Evolutionary conservation across 1,284 basidiomycete species (phyloP), one percentile per base, ranked within the genome.

Genomic region (Rhodotorula sp.): DNA sequence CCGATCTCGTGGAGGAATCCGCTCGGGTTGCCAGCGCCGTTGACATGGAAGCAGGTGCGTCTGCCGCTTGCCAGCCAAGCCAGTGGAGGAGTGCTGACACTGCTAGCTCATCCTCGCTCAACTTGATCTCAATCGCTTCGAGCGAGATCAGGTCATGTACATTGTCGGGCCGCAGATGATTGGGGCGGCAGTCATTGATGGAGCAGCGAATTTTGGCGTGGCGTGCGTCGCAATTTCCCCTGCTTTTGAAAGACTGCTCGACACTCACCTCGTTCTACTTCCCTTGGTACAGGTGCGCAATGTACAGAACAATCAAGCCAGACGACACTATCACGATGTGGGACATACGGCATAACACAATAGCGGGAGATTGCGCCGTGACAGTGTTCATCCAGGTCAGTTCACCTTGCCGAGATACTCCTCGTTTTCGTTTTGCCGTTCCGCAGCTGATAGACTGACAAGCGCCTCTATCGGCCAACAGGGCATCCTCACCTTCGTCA

Each of bases 401-500:
- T 18, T 22, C 24, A 24, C 26, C 37, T 22, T 34, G 34, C 6
- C 34, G 34, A 34, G 34, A 34, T 34, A 5, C 34, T 34, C 5
- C 34, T 34, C 34, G 6, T 34, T 34, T 10, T 34, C n/a, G n/a
- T 34, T 34, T 10, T 34, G 34, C 34, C 34, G 10, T 10, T 34
- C 10, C 34, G 34, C 34, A 34, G 34, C 10, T 4, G 2, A 15
- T 22, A 10, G n/a, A 13, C n/a, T 51, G 9, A 51, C 47, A 11
- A 28, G 15, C 47, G 18, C 46, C 44, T n/a, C 44, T 31, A 34
- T 60, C 22, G 8, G 24, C 7, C 6, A 1, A 15, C 62, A 69
- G 62, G 76, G 76, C 11, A 75, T 75, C n/a, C 62, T 78, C 8
- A 76, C 77, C 4, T 77, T 78, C 50, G 65, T 76, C 48, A 77